Percentiles rank a stretch among this genome's conserved stretches.
Evolutionary conservation across 2,329 filamentous ascomycete genomes (phyloP).

Genomic region (Phaeoacremonium minimum): DNA sequence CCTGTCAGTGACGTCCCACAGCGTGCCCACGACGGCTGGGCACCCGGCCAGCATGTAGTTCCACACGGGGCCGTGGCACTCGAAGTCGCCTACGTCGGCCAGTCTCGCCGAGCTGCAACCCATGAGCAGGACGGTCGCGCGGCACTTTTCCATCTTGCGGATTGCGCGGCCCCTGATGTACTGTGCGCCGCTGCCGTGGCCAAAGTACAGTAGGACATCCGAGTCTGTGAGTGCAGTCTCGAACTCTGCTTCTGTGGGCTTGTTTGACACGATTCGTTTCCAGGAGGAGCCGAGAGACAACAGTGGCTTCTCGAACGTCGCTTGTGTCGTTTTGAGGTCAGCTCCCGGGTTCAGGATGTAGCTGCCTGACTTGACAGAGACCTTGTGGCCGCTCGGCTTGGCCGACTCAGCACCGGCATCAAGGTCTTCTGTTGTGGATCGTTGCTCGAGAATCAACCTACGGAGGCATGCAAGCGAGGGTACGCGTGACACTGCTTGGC

Average conservation of each 20-base stretch:
- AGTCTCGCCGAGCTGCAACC: conserved; percentile 86
- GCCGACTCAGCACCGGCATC: conserved; percentile 14
- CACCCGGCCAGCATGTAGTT: conserved; percentile 87
- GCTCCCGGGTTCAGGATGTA: conserved; percentile 88
- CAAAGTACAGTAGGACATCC: conserved; percentile 86
- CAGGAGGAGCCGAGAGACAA: conserved; percentile 63
- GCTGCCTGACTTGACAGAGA: conserved; percentile 52
- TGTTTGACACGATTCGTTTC: conserved; percentile 63
- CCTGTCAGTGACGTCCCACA: conserved; percentile 98
- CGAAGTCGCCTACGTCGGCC: conserved; percentile 78
- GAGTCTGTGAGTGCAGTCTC: conserved; percentile 59
- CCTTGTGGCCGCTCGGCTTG: conserved; percentile 45
- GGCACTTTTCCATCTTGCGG: conserved; percentile 70
- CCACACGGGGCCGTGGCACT: conserved; percentile 84
- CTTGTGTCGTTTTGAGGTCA: conserved; percentile 77
- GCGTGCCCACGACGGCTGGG: conserved; percentile 82
- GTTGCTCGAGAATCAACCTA: conserved; percentile 62
- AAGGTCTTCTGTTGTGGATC: conserved; percentile 8
- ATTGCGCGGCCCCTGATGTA: conserved; percentile 86
- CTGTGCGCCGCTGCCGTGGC: conserved; percentile 90
- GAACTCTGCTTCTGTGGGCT: conserved; percentile 76
- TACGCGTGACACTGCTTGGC: conserved; percentile 76
- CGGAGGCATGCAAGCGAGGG: conserved; percentile 81
- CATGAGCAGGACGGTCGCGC: conserved; percentile 81
- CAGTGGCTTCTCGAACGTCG: conserved; percentile 66